Conservation (phyloP, 1,139 yeast species). For the Chernovozyma sophiae-reginae region DNA sequence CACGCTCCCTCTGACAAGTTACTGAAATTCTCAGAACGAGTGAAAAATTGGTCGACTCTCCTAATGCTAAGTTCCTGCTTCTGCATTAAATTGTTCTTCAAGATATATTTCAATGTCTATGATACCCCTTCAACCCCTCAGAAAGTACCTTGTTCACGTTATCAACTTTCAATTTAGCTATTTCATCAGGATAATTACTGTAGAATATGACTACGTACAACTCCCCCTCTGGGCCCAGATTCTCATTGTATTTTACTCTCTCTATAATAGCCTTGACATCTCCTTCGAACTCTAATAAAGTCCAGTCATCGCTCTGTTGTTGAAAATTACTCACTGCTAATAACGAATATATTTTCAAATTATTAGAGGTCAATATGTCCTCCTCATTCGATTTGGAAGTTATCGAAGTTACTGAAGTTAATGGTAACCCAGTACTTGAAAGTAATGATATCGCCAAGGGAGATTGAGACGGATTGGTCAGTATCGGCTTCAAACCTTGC, state of each 20-base stretch:
- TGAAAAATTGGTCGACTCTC: no score
- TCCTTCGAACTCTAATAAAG: conserved; percentile 29
- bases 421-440: conserved; percentile 39
- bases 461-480: conserved; percentile 7
- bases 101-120: conserved; percentile 1
- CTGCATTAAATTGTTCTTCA: no score
- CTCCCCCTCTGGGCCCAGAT: conserved; percentile 9
- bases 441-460: conserved; percentile 31
- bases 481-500: conserved; percentile 35
- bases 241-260: conserved; percentile 10
- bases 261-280: conserved; percentile 27
- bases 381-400: conserved; percentile 9
- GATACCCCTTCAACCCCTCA: conserved; percentile 33
- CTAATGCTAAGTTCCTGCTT: no score
- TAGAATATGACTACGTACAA: conserved; percentile 32
- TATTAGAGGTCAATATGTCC: conserved; percentile 24
- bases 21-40: no score
- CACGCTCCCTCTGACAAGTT: no score
- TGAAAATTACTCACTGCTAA: conserved; percentile 37
- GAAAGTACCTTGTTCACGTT: conserved; percentile 27
- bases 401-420: conserved; percentile 28
- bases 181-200: conserved; percentile 30
- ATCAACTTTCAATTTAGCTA: conserved; percentile 43
- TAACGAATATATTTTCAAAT: conserved; percentile 43
- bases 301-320: conserved; percentile 24